Conservation (phyloP, 2,329 filamentous ascomycete genomes). For the Fonsecaea pedrosoi region DNA sequence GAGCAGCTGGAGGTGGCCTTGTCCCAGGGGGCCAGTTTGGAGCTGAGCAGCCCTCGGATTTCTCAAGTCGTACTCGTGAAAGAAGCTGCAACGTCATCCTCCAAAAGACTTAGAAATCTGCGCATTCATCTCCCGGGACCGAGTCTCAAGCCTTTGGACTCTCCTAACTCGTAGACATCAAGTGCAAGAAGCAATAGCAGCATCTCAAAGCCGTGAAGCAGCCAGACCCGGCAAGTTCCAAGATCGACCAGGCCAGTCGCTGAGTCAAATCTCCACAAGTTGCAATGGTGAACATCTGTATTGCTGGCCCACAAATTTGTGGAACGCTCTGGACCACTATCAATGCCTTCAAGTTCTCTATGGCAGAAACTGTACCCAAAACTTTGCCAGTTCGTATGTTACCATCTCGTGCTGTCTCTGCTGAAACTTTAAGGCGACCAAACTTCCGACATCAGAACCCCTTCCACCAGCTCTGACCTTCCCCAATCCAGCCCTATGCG, state of each 20-base stretch:
- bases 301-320: neutral
- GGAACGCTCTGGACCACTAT: constrained; percentile 9
- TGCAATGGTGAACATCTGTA: neutral
- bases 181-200: neutral
- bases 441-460: constrained; percentile 9
- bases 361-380: neutral
- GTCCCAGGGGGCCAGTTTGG: neutral
- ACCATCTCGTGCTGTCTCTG: neutral
- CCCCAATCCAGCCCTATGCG: constrained; percentile 3
- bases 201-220: neutral
- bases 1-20: neutral
- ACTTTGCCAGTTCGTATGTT: neutral
- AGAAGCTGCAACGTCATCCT: neutral
- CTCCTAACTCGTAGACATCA: neutral
- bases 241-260: neutral
- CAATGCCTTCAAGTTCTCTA: neutral
- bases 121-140: neutral
- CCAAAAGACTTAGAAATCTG: neutral
- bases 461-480: constrained; percentile 4
- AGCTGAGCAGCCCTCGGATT: neutral
- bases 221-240: neutral
- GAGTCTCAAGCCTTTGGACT: neutral
- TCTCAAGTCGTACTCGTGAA: neutral
- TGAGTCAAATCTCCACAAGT: constrained; percentile 11
- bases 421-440: constrained; percentile 14